These are phyloP conservation scores for Cladosporium velox DNA, from an alignment of 2,329 filamentous ascomycete species.

Conservation along the genomic window DNA sequence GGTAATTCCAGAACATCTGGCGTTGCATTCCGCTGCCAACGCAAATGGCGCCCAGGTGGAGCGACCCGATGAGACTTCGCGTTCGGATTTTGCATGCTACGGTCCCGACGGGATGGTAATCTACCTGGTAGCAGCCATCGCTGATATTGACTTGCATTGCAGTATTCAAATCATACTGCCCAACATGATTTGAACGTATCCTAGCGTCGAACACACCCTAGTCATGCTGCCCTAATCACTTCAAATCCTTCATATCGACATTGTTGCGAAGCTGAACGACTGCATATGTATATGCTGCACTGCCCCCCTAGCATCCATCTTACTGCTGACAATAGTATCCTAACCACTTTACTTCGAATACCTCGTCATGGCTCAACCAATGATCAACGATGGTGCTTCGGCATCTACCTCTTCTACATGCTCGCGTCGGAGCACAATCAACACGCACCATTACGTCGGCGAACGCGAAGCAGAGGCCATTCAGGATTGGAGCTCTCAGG, in stretches of 20 bases:
- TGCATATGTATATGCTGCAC: conserved; percentile 9
- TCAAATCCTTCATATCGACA: background rate
- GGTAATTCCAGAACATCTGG: background rate
- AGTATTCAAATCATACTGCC: conserved; percentile 10
- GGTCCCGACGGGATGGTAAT: conserved; percentile 3
- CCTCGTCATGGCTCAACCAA: conserved; percentile 8
- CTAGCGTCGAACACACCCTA: background rate
- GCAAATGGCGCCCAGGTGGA: background rate
- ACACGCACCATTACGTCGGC: conserved; percentile 27
- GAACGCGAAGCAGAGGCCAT: conserved; percentile 31
- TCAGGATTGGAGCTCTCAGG: conserved; percentile 32
- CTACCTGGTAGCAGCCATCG: background rate
- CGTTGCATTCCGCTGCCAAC: background rate
- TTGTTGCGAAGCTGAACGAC: background rate
- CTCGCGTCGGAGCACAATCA: background rate
- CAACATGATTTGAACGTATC: background rate
- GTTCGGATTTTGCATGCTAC: background rate
- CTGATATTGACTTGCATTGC: background rate
- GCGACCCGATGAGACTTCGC: background rate
- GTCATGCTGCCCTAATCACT: conserved; percentile 6
- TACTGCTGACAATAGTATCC: background rate
- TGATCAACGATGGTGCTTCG: background rate
- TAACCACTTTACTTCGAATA: background rate
- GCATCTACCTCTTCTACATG: conserved; percentile 7
- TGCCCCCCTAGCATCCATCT: conserved; percentile 1